Evolutionary conservation across 345 rosid genomes (phyloP).

Genomic region (Rubroshorea leprosula): DNA sequence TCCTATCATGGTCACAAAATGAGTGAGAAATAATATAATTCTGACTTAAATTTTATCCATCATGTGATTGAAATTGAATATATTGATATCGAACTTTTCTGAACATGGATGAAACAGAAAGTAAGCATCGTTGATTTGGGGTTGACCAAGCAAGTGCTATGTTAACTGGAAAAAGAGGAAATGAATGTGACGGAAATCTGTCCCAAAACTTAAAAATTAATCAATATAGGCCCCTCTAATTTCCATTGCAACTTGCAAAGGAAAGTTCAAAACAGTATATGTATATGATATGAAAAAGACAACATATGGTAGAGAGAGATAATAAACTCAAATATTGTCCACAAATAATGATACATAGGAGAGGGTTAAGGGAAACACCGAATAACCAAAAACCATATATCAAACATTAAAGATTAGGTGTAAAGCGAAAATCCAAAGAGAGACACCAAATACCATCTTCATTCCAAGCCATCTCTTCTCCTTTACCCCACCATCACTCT

Average conservation of each 20-base stretch:
- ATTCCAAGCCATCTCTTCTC: constrained; percentile 24
- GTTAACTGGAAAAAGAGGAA: no score
- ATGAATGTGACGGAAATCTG: not conserved
- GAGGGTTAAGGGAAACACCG: no score
- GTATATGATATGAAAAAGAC: not conserved
- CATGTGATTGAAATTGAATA: no score
- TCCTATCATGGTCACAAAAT: no score
- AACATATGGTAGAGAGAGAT: not conserved
- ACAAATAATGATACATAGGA: not conserved
- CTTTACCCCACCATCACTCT: constrained; percentile 33
- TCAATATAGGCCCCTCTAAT: constrained; percentile 8
- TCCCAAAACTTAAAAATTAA: not conserved
- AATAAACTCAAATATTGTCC: not conserved
- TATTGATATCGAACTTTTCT: no score
- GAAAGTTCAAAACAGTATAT: no score
- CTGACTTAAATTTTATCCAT: no score
- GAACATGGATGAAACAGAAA: no score
- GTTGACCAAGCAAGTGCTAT: no score
- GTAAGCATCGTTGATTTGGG: no score
- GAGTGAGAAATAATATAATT: no score
- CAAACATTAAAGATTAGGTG: not conserved
- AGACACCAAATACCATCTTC: constrained; percentile 28
- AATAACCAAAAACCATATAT: not conserved
- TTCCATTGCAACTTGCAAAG: not conserved
- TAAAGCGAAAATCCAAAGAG: constrained; percentile 13